Evolutionary conservation across 2,329 filamentous ascomycete species (phyloP).

Genomic region (Triangularia verruculosa): DNA sequence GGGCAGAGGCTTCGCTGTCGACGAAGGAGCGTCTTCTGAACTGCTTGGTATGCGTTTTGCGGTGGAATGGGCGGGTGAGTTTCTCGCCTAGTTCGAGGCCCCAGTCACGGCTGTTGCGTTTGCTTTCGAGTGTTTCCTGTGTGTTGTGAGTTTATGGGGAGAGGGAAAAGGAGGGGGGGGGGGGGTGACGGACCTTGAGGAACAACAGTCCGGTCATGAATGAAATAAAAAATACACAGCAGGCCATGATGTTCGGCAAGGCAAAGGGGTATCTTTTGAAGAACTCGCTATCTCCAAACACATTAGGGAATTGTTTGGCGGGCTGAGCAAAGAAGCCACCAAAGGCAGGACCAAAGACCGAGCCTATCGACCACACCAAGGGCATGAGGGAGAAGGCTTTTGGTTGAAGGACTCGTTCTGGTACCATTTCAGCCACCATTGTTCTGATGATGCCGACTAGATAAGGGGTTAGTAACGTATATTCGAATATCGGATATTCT

Average conservation of each 20-base stretch:
- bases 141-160: constrained; percentile 9
- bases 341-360: constrained; percentile 82
- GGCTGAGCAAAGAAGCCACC: constrained; percentile 85
- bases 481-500: background rate
- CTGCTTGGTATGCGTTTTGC: constrained; percentile 28
- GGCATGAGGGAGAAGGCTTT: constrained; percentile 92
- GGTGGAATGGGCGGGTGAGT: constrained; percentile 44
- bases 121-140: constrained; percentile 75
- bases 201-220: constrained; percentile 74
- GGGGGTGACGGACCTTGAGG: constrained; percentile 53
- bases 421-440: constrained; percentile 90
- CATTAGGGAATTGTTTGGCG: constrained; percentile 64
- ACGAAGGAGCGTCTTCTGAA: constrained; percentile 48
- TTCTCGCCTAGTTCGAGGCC: constrained; percentile 71
- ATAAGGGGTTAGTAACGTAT: constrained; percentile 21
- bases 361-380: constrained; percentile 80
- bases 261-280: constrained; percentile 77
- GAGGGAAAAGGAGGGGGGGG: background rate
- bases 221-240: constrained; percentile 73
- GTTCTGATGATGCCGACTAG: constrained; percentile 87
- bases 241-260: constrained; percentile 78
- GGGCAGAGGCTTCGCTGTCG: constrained; percentile 55
- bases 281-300: constrained; percentile 66
- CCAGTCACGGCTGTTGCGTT: constrained; percentile 67
- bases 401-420: constrained; percentile 81